A percentile compares a stretch with the other conserved stretches of the same genome.
These are phyloP conservation scores for Fraxinus angustifolia DNA, from an alignment of 305 asterid genomes.

Conservation along the genomic window DNA sequence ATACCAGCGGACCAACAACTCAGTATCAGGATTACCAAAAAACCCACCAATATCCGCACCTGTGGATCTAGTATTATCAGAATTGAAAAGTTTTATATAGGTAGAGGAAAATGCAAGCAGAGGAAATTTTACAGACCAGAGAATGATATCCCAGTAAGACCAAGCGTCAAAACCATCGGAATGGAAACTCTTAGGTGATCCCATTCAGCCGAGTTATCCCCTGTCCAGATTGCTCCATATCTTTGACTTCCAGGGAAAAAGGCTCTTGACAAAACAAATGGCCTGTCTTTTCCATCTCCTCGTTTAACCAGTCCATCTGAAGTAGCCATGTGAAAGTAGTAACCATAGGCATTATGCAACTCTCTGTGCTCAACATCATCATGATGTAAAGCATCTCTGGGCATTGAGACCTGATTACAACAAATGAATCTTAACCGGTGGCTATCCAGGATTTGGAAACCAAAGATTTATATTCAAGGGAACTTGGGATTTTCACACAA, in stretches of 20 bases:
- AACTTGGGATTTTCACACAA: background rate
- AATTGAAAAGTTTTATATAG: constrained; percentile 12
- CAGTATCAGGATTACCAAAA: constrained; percentile 93
- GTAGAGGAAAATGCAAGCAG: background rate
- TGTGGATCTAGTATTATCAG: constrained; percentile 23
- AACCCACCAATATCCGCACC: constrained; percentile 99
- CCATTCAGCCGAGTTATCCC: constrained; percentile 97
- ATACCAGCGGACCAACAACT: constrained; percentile 94
- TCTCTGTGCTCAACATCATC: constrained; percentile 89
- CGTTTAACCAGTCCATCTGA: constrained; percentile 86
- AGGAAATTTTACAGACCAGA: constrained; percentile 54
- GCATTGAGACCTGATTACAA: constrained; percentile 72
- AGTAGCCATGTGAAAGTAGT: constrained; percentile 97
- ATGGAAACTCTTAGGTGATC: constrained; percentile 86
- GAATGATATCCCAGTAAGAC: constrained; percentile 84
- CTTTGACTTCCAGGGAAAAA: constrained; percentile 91
- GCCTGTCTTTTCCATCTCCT: constrained; percentile 78
- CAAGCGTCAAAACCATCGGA: constrained; percentile 91
- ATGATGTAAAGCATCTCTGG: constrained; percentile 80
- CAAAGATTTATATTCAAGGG: background rate
- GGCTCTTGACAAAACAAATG: constrained; percentile 94
- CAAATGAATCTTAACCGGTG: constrained; percentile 7
- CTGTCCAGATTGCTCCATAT: constrained; percentile 97
- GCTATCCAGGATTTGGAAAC: constrained; percentile 11
- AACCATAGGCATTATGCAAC: constrained; percentile 93